Conservation (phyloP, 176 grass and related monocot species). For the Oryza meyeriana region DNA sequence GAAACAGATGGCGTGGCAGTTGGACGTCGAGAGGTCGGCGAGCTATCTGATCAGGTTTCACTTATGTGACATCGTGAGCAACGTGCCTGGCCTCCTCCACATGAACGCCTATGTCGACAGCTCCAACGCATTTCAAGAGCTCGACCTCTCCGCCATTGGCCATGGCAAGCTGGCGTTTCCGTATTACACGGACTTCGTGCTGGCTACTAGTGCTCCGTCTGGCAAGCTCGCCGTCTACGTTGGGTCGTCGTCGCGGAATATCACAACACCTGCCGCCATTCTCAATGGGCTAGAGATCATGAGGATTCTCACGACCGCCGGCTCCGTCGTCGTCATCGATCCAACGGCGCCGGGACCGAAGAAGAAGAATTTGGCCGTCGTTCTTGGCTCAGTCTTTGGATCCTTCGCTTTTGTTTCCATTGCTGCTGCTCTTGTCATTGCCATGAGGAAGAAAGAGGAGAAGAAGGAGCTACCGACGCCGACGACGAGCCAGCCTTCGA, state of each 20-base stretch:
- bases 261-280: conserved; percentile 38
- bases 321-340: conserved; percentile 40
- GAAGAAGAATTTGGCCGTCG: conserved; percentile 34
- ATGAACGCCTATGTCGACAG: conserved; percentile 39
- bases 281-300: conserved; percentile 85
- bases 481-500: conserved; percentile 3
- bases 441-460: conserved; percentile 11
- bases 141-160: conserved; percentile 41
- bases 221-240: conserved; percentile 39
- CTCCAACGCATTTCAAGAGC: neutral
- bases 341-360: neutral
- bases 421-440: conserved; percentile 15
- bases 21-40: conserved; percentile 27
- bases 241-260: conserved; percentile 14
- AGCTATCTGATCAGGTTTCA: conserved; percentile 71
- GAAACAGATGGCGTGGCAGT: conserved; percentile 65
- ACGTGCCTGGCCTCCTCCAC: conserved; percentile 3
- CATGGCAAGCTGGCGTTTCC: conserved; percentile 36
- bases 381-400: conserved; percentile 57
- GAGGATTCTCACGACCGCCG: conserved; percentile 37
- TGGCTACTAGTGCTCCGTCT: neutral
- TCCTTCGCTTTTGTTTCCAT: conserved; percentile 27
- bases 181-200: conserved; percentile 45
- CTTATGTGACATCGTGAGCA: conserved; percentile 63
- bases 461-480: neutral